Evolutionary conservation across 179 eudicot species (phyloP), one percentile per base, ranked within the genome.

Genomic region (Sideroxylon spinosum): DNA sequence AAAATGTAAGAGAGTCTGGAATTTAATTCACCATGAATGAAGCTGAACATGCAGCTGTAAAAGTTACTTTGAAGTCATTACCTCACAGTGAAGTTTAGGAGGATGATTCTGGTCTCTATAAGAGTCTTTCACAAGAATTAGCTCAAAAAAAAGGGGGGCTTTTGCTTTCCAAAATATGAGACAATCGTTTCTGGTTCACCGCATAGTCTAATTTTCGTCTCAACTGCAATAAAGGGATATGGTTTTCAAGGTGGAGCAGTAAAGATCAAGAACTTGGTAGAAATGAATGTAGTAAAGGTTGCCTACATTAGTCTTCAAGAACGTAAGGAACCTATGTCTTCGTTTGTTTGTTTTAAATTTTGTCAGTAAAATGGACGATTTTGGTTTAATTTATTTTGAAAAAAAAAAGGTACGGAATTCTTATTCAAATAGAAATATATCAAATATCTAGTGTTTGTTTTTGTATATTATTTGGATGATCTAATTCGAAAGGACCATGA

Each of bases 1-100:
- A 86, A 84, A 76, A 83, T 80, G 7, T 88, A 84, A 78, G 91
- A 75, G 77, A 76, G 91, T 67, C 71, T 66, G 37, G 90, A 84
- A 23, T 86, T 77, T 78, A n/a, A n/a, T 88, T 79, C 77, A 19
- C 82, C 20, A 93, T 91, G 26, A 93, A 89, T 85, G 94, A 93
- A 70, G 93, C 98, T 69, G 97, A 95, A 80, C 90, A 89, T 79
- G 92, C 95, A 73, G 98, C 95, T 57, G 98, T 98, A 28, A 91
- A 89, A 88, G 78, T 81, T 73, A 97, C 97, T 50, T 78, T 87
- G 78, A 83, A 78, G 71, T 80, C 90, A 0, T 75, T 91, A 69
- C 84, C 88, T 4, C 59, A 59, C 12, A 78, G 79, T 73, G 89
- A 75, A 12, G 76, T 79, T 74, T 85, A 86, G 75, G 90, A 92